Evolutionary conservation across 495 filamentous ascomycete species (phyloP).

Genomic region (Penicillium egyptiacum): DNA sequence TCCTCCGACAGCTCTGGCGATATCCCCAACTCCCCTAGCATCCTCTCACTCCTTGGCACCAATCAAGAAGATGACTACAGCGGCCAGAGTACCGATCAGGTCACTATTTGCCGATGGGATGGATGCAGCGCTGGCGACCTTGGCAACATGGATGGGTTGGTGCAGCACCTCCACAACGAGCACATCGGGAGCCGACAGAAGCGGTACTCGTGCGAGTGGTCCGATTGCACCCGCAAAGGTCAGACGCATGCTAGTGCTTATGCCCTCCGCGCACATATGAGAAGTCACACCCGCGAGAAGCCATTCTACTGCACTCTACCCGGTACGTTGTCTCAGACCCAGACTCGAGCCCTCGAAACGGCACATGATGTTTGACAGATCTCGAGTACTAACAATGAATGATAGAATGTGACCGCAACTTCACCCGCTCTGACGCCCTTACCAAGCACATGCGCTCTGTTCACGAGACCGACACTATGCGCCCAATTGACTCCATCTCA

Average conservation of each 20-base stretch:
- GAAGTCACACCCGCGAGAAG: conserved; percentile 96
- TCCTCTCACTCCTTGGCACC: conserved; percentile 48
- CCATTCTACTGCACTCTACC: conserved; percentile 95
- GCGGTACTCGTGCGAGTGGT: conserved; percentile 94
- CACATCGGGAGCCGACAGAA: conserved; percentile 83
- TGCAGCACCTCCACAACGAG: conserved; percentile 88
- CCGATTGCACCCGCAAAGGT: conserved; percentile 81
- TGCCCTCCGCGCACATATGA: conserved; percentile 93
- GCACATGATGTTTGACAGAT: not conserved
- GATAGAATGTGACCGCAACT: conserved; percentile 91
- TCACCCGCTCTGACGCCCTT: conserved; percentile 93
- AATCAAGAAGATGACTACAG: conserved; percentile 75
- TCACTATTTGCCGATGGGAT: conserved; percentile 87
- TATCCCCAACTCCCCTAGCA: conserved; percentile 54
- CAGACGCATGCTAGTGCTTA: conserved; percentile 92
- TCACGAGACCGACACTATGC: conserved; percentile 91
- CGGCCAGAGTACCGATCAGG: conserved; percentile 72
- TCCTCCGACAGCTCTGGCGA: conserved; percentile 87
- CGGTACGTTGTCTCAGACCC: conserved; percentile 52
- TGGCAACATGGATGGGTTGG: conserved; percentile 89
- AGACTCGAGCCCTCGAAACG: not conserved
- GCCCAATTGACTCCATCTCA: conserved; percentile 82
- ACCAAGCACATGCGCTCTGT: conserved; percentile 99
- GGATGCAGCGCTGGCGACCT: conserved; percentile 78
- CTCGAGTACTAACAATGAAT: conserved; percentile 1